phyloP scores from a whole-genome alignment of 441 rosid genomes.

The Breynia disticha region DNA sequence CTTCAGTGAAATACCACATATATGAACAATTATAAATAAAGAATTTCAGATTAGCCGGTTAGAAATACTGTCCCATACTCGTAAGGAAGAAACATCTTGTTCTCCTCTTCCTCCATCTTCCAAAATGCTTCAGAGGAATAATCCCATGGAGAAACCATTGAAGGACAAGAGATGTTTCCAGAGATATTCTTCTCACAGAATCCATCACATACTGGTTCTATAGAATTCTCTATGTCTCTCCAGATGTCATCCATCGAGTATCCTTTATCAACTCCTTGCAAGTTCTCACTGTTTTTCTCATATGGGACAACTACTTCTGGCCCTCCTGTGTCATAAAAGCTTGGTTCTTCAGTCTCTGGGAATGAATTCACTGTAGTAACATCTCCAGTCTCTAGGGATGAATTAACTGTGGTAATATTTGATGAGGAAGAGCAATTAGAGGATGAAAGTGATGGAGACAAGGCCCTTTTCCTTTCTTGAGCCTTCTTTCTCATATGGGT shows the following conservation, averaged over 20 bases:
- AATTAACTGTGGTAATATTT: slow-evolving; percentile 34
- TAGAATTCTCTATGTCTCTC: slow-evolving; percentile 67
- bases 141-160: slow-evolving; percentile 59
- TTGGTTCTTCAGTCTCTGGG: slow-evolving; percentile 28
- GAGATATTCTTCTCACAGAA: slow-evolving; percentile 31
- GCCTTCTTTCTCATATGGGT: slow-evolving; percentile 84
- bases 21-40: slow-evolving; percentile 45
- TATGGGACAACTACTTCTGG: slow-evolving; percentile 18
- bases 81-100: slow-evolving; percentile 39
- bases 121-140: slow-evolving; percentile 46
- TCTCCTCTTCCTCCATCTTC: slow-evolving; percentile 54
- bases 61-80: slow-evolving; percentile 30
- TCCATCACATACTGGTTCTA: slow-evolving; percentile 39
- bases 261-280: slow-evolving; percentile 34
- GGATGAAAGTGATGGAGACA: slow-evolving; percentile 40
- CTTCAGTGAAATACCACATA: slow-evolving; percentile 23
- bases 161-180: slow-evolving; percentile 38
- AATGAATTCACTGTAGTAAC: slow-evolving; percentile 34
- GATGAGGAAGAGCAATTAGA: slow-evolving; percentile 48
- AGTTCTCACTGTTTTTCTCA: slow-evolving; percentile 26
- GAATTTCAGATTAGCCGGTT: slow-evolving; percentile 45
- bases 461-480: slow-evolving; percentile 56
- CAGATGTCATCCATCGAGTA: slow-evolving; percentile 88
- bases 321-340: slow-evolving; percentile 71
- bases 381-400: slow-evolving; percentile 25